Evolutionary conservation across 2,329 filamentous ascomycete species (phyloP).

Genomic region (Verticillium longisporum): DNA sequence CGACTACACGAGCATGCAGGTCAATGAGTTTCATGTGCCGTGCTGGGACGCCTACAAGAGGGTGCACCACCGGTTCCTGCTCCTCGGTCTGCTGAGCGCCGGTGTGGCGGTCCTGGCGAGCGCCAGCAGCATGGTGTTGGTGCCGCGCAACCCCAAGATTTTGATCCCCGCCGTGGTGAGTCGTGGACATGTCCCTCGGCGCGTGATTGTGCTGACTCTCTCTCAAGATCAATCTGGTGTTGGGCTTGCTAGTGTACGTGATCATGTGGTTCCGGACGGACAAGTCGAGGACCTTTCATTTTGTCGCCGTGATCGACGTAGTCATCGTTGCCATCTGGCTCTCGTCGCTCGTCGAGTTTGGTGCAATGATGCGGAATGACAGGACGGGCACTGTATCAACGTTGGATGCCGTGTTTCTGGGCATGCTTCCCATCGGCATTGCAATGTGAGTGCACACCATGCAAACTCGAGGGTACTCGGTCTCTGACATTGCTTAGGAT

Average conservation of each 20-base stretch:
- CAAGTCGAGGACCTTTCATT: conserved; percentile 30
- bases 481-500: conserved; percentile 17
- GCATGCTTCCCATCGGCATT: conserved; percentile 24
- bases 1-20: background rate
- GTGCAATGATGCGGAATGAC: background rate
- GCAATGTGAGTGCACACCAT: conserved; percentile 24
- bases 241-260: conserved; percentile 25
- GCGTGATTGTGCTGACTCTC: conserved; percentile 1
- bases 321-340: conserved; percentile 23
- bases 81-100: conserved; percentile 27
- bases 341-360: conserved; percentile 12
- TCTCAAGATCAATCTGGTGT: conserved; percentile 25
- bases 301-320: conserved; percentile 27
- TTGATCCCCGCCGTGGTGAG: conserved; percentile 21
- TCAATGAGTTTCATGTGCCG: conserved; percentile 29
- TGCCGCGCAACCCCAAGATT: conserved; percentile 10
- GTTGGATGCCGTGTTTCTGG: conserved; percentile 10
- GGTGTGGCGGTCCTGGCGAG: conserved; percentile 5
- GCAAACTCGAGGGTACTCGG: background rate
- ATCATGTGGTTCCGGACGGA: conserved; percentile 26
- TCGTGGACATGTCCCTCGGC: background rate
- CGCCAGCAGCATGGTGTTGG: conserved; percentile 21
- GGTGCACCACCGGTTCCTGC: conserved; percentile 24
- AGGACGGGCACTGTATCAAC: background rate
- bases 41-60: conserved; percentile 32